These are phyloP conservation scores for Tulasnella calospora DNA, from an alignment of 768 basidiomycete species.

Conservation along the genomic window DNA sequence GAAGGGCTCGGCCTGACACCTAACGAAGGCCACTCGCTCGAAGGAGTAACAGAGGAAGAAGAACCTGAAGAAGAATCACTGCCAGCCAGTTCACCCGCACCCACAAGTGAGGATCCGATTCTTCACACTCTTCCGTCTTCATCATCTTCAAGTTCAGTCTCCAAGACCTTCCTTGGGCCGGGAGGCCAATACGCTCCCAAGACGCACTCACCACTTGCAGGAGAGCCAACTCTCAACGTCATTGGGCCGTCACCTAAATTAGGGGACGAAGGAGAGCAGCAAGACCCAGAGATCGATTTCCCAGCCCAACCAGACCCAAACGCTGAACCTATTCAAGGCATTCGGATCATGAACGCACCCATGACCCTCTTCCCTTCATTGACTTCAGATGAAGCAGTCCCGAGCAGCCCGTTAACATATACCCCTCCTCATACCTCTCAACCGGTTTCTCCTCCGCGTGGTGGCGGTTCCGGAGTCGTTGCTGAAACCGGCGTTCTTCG, in stretches of 20 bases:
- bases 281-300: conserved; percentile 11
- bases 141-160: neutral
- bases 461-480: neutral
- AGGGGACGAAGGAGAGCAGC: neutral
- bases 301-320: conserved; percentile 22
- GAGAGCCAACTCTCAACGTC: neutral
- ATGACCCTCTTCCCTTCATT: conserved; percentile 12
- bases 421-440: neutral
- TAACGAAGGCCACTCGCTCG: conserved; percentile 16
- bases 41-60: conserved; percentile 26
- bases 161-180: neutral
- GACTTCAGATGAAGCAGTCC: neutral
- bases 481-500: neutral
- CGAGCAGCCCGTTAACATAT: neutral
- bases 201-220: conserved; percentile 1
- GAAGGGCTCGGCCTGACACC: neutral
- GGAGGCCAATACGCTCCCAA: neutral
- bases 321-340: conserved; percentile 36
- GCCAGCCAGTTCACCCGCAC: neutral
- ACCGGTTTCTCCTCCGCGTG: neutral
- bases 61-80: conserved; percentile 15
- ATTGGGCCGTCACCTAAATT: neutral
- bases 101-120: neutral
- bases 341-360: conserved; percentile 32
- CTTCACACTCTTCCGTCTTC: neutral